Evolutionary conservation across 192 early-diverging fungal genomes (phyloP), one percentile per base, ranked within the genome.

Genomic region (Podila verticillata): DNA sequence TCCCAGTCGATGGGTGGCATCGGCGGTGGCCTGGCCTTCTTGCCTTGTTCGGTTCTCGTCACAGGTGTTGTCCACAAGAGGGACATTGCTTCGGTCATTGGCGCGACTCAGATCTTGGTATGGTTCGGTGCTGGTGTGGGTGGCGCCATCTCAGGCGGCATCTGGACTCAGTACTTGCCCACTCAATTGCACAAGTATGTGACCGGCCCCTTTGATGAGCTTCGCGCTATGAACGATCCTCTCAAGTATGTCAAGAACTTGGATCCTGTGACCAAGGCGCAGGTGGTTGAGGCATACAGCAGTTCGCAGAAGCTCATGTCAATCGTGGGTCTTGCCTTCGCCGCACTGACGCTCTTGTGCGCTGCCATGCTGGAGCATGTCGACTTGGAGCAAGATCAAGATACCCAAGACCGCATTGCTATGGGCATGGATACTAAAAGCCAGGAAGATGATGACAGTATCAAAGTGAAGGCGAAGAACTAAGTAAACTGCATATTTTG

Each of bases 121-220:
- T 60, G 22, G 26, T 32, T 60, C 26, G 58, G 58, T 19, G 20
- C 58, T 15, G 58, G 22, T 32, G 28, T 60, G 24, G 58, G 58
- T 26, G 29, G 29, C 30, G 58, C 58, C 29, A 19, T 30, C 17
- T 20, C 58, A 8, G 58, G 58, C 6, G 30, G 58, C 26, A 28
- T 60, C 30, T 60, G 58, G 58, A 60, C 58, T 28, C 58, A 60
- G 29, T 60, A 60, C 58, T 26, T 60, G 12, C 58, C 58, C 29
- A 26, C 28, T 1, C 58, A 29, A 12, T 19, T 60, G 58, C 15
- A 32, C 26, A 17, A 34, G 13, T 29, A 60, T 60, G 30, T 60
- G 8, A 32, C 30, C 13, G 58, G 58, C 20, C 28, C 26, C 12
- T 60, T 31, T 20, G 30, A 60, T 19, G 26, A 60, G 30, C 8